These are phyloP conservation scores for Pyrrhoderma noxium DNA, from an alignment of 1,284 basidiomycete genomes.

Conservation along the genomic window DNA sequence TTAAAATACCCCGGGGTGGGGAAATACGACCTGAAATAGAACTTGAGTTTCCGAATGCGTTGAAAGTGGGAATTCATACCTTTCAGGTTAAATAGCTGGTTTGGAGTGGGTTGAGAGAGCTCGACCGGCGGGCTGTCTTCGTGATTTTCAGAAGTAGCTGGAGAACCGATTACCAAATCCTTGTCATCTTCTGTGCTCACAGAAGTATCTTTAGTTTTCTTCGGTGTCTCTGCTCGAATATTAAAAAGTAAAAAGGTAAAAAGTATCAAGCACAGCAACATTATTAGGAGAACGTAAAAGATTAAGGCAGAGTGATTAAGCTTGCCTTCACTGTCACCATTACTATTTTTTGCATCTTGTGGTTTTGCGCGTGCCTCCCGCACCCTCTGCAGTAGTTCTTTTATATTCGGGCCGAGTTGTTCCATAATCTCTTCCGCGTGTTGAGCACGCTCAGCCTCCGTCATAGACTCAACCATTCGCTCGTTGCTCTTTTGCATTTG, in stretches of 20 bases:
- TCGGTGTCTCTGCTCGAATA: background rate
- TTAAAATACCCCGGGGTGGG: slow-evolving; percentile 27
- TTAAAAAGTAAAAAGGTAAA: background rate
- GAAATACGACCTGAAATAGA: slow-evolving; percentile 42
- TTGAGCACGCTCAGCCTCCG: slow-evolving; percentile 30
- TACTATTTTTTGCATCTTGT: background rate
- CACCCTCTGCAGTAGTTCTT: slow-evolving; percentile 31
- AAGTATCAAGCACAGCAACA: slow-evolving; percentile 2
- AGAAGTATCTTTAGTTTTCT: background rate
- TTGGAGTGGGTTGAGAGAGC: slow-evolving; percentile 11
- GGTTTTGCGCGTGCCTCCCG: slow-evolving; percentile 23
- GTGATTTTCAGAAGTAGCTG: background rate
- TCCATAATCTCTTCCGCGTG: slow-evolving; percentile 36
- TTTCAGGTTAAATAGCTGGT: background rate
- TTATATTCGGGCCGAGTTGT: slow-evolving; percentile 32
- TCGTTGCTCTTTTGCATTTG: slow-evolving; percentile 15
- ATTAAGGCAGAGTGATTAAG: background rate
- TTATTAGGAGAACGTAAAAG: background rate
- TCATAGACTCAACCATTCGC: slow-evolving; percentile 30
- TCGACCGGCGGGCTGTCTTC: background rate
- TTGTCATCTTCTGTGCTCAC: background rate
- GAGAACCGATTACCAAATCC: background rate
- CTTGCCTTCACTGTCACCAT: background rate
- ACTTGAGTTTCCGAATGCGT: background rate
- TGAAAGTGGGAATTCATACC: slow-evolving; percentile 5